These are phyloP conservation scores for Thozetella sp. DNA, from an alignment of 495 filamentous ascomycete species.

Conservation along the genomic window DNA sequence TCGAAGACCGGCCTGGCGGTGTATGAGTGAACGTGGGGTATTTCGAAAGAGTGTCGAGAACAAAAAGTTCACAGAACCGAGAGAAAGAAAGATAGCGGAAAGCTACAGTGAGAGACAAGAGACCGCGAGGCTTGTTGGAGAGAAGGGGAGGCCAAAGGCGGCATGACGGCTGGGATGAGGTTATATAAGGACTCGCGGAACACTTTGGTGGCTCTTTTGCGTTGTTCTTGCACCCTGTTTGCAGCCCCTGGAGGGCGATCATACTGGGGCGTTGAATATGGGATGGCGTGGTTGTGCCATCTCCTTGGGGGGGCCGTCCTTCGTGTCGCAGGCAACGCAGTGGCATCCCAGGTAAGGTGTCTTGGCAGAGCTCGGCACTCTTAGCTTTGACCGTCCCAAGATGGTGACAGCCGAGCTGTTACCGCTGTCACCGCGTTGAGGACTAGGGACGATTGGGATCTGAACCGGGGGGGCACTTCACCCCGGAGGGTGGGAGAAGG, in stretches of 20 bases:
- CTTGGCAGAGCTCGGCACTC: too few species aligned
- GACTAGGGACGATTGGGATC: background rate
- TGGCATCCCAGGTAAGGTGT: too few species aligned
- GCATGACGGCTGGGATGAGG: conserved; percentile 7
- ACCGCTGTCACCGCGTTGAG: too few species aligned
- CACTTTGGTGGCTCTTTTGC: too few species aligned
- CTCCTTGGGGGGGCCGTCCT: background rate
- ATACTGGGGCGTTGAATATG: background rate
- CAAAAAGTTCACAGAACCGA: conserved; percentile 52
- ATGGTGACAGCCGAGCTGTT: too few species aligned
- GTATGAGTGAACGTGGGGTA: conserved; percentile 29
- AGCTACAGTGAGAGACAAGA: background rate
- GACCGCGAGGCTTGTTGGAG: background rate
- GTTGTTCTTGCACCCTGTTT: background rate
- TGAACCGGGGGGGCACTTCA: background rate
- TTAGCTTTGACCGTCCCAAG: too few species aligned
- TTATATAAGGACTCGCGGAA: background rate
- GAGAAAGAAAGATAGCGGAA: conserved; percentile 36
- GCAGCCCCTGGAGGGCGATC: background rate
- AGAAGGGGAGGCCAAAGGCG: background rate
- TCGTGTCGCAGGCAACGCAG: background rate
- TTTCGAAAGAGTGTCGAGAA: conserved; percentile 42
- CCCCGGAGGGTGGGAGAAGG: too few species aligned
- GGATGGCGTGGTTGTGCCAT: background rate
- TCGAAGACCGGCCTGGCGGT: conserved; percentile 1